phyloP scores from a whole-genome alignment of 768 basidiomycete species.

The Lyophyllum atratum region DNA sequence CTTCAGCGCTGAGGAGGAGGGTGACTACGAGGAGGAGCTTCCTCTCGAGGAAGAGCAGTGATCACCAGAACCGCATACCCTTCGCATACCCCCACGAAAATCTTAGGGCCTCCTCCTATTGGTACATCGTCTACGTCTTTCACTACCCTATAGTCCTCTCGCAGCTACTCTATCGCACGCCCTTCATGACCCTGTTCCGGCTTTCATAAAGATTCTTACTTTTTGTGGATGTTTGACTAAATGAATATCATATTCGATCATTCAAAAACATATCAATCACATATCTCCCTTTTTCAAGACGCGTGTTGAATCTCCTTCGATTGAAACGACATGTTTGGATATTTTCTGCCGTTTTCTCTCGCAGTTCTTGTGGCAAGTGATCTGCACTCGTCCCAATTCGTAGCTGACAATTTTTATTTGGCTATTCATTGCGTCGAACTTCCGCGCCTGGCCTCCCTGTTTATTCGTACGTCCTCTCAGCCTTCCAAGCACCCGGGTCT shows the following conservation, averaged over 20 bases:
- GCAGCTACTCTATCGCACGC: constrained; percentile 36
- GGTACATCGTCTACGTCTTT: constrained; percentile 17
- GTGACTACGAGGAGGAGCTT: constrained; percentile 84
- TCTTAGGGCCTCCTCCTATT: constrained; percentile 13
- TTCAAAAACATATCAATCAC: neutral
- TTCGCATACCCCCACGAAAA: constrained; percentile 20
- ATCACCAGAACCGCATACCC: constrained; percentile 21
- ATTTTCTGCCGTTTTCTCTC: neutral
- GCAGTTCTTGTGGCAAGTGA: neutral
- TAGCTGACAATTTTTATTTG: neutral
- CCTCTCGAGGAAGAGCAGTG: constrained; percentile 59
- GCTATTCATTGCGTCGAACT: neutral
- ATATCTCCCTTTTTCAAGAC: neutral
- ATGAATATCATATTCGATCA: neutral
- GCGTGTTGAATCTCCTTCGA: neutral
- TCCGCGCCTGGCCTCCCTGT: neutral
- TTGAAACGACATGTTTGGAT: neutral
- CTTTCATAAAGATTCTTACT: constrained; percentile 22
- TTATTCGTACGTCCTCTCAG: neutral
- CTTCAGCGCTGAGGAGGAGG: constrained; percentile 80
- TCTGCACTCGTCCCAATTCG: neutral
- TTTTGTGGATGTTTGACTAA: constrained; percentile 28
- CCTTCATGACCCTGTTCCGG: constrained; percentile 35
- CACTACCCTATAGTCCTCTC: constrained; percentile 16
- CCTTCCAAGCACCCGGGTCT: neutral